Evolutionary conservation across 495 filamentous ascomycete genomes (phyloP), one percentile per base, ranked within the genome.

Genomic region (Lasiosphaeria miniovina): DNA sequence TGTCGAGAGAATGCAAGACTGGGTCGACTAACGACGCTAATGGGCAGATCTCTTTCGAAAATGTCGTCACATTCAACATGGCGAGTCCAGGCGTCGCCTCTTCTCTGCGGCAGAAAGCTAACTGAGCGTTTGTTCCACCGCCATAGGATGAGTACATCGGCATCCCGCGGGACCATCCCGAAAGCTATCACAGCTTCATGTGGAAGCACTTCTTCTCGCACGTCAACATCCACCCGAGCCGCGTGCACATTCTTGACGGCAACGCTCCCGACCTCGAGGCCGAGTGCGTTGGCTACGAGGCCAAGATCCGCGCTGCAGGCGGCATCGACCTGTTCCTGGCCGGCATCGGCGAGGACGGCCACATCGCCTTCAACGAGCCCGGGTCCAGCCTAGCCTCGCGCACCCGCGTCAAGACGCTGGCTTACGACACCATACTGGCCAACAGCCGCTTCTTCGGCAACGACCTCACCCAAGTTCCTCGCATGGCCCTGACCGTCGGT

Each of bases 21-120:
- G 24, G 24, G 24, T 24, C 17, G 41, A n/a, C 24, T 54, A 40
- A 53, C 38, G 1, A 15, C 34, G 33, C 17, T 14, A 46, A 11
- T n/a, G 43, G 38, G 54, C 61, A 77, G 75, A 87, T 94, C 61
- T 92, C 90, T 0, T 94, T 93, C 69, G 86, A 86, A 65, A 85
- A 93, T 88, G 89, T 94, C 64, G 80, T 92, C 66, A 94, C 90
- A 7, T 93, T 93, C 78, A 95, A 95, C 71, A 95, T 95, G 90
- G 89, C 91, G 84, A 54, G 76, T 34, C 17, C 10, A 52, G 9
- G 12, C 4, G 3, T n/a, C 15, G 17, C 24, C 31, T 52, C 2
- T 9, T 9, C 12, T 46, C 43, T 0, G 5, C 43, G 15, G 43
- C 12, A 46, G 43, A 5, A 46, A 46, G 12, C 8, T 46, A n/a